These are phyloP conservation scores for Mortierella sp. DNA, from an alignment of 371 early-diverging fungal species.

Conservation along the genomic window DNA sequence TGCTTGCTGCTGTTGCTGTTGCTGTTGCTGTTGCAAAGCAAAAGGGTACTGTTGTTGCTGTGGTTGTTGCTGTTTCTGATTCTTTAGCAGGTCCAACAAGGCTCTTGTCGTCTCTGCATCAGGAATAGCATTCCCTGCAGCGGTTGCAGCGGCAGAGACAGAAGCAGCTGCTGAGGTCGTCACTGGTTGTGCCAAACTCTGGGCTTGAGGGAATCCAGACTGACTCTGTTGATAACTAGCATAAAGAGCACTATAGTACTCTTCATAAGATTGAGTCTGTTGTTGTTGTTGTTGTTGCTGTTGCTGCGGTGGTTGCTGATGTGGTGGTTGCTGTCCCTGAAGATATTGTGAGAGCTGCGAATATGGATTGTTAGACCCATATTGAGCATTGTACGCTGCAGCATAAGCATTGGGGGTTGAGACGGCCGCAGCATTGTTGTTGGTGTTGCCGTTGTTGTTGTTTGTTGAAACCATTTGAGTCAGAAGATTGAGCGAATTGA, in stretches of 20 bases:
- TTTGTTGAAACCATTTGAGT: slow-evolving; percentile 5
- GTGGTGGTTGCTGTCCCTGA: neutral
- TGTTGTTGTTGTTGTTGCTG: slow-evolving; percentile 8
- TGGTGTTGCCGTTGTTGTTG: neutral
- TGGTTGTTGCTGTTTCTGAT: slow-evolving; percentile 20
- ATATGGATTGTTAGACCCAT: neutral
- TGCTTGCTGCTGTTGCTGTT: slow-evolving; percentile 7
- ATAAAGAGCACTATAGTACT: neutral
- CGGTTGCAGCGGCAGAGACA: neutral
- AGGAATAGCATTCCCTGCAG: neutral
- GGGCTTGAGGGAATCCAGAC: neutral
- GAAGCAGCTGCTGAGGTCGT: neutral
- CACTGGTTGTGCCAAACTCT: neutral
- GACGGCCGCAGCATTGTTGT: neutral
- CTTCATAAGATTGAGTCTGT: neutral
- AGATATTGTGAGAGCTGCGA: neutral
- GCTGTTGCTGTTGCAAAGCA: too few relatives aligned
- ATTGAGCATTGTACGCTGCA: neutral
- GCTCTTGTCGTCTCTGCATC: slow-evolving; percentile 10
- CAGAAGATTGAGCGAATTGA: slow-evolving; percentile 16
- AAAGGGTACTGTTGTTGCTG: slow-evolving; percentile 4
- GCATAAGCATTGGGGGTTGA: neutral
- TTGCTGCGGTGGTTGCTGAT: too few relatives aligned
- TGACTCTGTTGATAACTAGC: neutral
- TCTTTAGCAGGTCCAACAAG: slow-evolving; percentile 10